These are phyloP conservation scores for Lojkania enalia DNA, from an alignment of 2,329 filamentous ascomycete genomes.

Conservation along the genomic window DNA sequence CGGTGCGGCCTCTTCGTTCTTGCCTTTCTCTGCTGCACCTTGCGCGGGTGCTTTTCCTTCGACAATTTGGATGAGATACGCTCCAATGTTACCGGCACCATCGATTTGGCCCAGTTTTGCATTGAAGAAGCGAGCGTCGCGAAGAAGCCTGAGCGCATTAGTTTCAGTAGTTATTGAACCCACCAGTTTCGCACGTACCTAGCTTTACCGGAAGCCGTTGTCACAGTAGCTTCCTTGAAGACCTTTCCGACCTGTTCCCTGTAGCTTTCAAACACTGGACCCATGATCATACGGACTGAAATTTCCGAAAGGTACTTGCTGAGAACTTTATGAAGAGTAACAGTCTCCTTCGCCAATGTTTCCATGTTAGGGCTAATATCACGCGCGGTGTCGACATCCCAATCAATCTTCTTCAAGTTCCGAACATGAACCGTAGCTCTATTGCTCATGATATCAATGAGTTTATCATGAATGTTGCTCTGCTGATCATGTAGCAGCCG, in stretches of 20 bases:
- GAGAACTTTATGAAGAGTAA: constrained; percentile 79
- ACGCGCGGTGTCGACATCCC: constrained; percentile 61
- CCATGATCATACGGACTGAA: constrained; percentile 81
- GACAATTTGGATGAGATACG: constrained; percentile 67
- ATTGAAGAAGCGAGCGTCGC: constrained; percentile 74
- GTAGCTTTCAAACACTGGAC: constrained; percentile 80
- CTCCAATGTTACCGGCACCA: constrained; percentile 74
- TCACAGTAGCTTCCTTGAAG: constrained; percentile 66
- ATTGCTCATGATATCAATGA: constrained; percentile 88
- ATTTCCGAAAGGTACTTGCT: constrained; percentile 78
- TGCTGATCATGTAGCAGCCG: constrained; percentile 87
- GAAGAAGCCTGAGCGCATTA: constrained; percentile 75
- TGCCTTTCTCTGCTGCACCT: background rate
- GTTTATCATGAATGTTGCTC: constrained; percentile 85
- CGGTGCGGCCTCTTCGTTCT: background rate
- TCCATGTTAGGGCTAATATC: constrained; percentile 76
- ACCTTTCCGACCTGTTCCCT: constrained; percentile 75
- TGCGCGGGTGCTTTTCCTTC: constrained; percentile 41
- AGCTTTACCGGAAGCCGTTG: constrained; percentile 68
- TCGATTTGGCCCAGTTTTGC: constrained; percentile 74
- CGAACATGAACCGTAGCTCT: constrained; percentile 74
- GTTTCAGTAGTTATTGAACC: too few relatives aligned
- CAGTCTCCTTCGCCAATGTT: constrained; percentile 82
- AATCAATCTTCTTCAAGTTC: constrained; percentile 73
- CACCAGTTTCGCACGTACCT: constrained; percentile 67